These are phyloP conservation scores for Leccinum fibrillosum DNA, from an alignment of 768 basidiomycete genomes.

Conservation along the genomic window DNA sequence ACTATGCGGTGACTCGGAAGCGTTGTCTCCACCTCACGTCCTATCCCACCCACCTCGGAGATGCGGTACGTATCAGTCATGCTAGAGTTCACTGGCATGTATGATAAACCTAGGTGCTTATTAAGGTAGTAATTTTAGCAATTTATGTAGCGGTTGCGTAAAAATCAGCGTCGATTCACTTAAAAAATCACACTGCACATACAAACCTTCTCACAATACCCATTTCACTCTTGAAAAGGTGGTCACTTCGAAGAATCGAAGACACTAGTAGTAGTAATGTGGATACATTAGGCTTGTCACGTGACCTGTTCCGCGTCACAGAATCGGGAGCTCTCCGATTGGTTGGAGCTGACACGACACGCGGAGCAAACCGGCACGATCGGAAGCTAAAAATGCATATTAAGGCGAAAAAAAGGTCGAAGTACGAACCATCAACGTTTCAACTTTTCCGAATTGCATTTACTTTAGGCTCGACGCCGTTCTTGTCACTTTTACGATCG, in stretches of 20 bases:
- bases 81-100: neutral
- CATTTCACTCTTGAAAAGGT: too few species aligned
- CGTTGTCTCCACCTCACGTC: neutral
- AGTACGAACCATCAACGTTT: constrained; percentile 2
- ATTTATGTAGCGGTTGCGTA: neutral
- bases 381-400: constrained; percentile 21
- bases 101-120: neutral
- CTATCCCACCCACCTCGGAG: neutral
- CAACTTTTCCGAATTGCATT: neutral
- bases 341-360: constrained; percentile 7
- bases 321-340: constrained; percentile 18
- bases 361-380: constrained; percentile 30
- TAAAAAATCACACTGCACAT: neutral
- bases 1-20: neutral
- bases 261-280: too few species aligned
- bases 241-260: too few species aligned
- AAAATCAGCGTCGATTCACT: neutral
- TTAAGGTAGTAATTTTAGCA: neutral
- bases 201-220: neutral
- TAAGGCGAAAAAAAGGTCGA: constrained; percentile 10
- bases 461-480: constrained; percentile 4
- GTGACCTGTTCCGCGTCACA: neutral
- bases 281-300: neutral
- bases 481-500: neutral
- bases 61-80: neutral